phyloP scores from a whole-genome alignment of 176 grass and related monocot species.

The Pharus latifolius region DNA sequence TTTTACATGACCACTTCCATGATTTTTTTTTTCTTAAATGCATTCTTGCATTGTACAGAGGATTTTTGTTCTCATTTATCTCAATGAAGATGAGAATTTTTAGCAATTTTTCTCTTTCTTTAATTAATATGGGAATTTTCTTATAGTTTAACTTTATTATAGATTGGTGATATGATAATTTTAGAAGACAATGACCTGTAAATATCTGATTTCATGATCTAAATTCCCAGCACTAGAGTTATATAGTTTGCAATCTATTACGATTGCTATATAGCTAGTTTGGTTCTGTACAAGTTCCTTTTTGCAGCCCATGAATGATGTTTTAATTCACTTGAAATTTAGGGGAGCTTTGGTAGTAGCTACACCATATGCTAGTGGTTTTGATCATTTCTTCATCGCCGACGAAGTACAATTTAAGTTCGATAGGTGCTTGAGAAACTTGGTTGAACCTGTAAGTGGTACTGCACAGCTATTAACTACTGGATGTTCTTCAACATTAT shows the following conservation, averaged over 20 bases:
- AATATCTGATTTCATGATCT: neutral
- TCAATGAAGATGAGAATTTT: no score
- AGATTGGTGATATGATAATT: neutral
- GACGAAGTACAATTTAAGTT: conserved; percentile 96
- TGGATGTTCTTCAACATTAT: neutral
- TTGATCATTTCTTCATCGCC: conserved; percentile 94
- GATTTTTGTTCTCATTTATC: no score
- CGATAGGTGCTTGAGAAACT: conserved; percentile 80
- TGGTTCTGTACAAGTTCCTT: neutral
- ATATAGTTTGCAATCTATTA: neutral
- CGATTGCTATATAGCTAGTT: neutral
- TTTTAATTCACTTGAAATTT: neutral
- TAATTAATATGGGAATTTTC: no score
- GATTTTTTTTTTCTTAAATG: no score
- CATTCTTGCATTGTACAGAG: no score
- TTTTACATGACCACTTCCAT: no score
- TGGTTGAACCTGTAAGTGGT: conserved; percentile 60
- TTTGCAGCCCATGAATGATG: neutral
- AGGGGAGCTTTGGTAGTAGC: conserved; percentile 95
- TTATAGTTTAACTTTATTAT: no score
- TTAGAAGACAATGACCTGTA: neutral
- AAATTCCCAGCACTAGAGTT: neutral
- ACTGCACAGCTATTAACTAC: neutral
- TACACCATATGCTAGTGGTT: conserved; percentile 80
- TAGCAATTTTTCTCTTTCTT: no score